Conservation (phyloP, 768 basidiomycete species). For the Terana coerulea region DNA sequence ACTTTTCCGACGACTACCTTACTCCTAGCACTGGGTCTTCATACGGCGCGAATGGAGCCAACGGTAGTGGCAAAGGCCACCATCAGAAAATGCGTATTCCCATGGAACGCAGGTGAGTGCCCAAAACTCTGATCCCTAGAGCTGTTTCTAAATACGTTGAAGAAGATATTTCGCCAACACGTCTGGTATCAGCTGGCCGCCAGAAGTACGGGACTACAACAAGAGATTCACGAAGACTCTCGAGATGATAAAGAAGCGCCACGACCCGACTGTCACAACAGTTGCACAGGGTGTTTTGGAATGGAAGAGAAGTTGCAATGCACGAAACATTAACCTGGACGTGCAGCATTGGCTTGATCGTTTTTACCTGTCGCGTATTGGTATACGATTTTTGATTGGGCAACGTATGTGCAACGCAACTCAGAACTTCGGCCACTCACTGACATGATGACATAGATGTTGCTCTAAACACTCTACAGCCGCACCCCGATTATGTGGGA, state of each 20-base stretch:
- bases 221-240: slow-evolving; percentile 83
- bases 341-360: slow-evolving; percentile 96
- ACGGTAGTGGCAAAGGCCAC: slow-evolving; percentile 25
- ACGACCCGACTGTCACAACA: slow-evolving; percentile 97
- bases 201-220: slow-evolving; percentile 93
- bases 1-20: slow-evolving; percentile 31
- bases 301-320: slow-evolving; percentile 80
- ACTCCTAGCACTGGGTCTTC: slow-evolving; percentile 8
- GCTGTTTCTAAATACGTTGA: background rate
- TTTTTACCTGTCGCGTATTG: slow-evolving; percentile 94
- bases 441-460: slow-evolving; percentile 56
- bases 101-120: slow-evolving; percentile 71
- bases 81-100: slow-evolving; percentile 70
- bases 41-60: slow-evolving; percentile 29
- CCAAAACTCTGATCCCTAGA: slow-evolving; percentile 12
- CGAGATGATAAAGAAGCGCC: slow-evolving; percentile 86
- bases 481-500: slow-evolving; percentile 91
- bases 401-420: slow-evolving; percentile 55
- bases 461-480: slow-evolving; percentile 86
- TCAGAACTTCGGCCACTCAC: background rate
- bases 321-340: slow-evolving; percentile 71
- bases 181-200: slow-evolving; percentile 75
- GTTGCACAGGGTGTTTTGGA: slow-evolving; percentile 96
- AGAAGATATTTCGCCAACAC: slow-evolving; percentile 84
- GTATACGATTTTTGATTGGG: slow-evolving; percentile 94